phyloP scores from a whole-genome alignment of 768 basidiomycete species.

The Rhizopogon vesiculosus region DNA sequence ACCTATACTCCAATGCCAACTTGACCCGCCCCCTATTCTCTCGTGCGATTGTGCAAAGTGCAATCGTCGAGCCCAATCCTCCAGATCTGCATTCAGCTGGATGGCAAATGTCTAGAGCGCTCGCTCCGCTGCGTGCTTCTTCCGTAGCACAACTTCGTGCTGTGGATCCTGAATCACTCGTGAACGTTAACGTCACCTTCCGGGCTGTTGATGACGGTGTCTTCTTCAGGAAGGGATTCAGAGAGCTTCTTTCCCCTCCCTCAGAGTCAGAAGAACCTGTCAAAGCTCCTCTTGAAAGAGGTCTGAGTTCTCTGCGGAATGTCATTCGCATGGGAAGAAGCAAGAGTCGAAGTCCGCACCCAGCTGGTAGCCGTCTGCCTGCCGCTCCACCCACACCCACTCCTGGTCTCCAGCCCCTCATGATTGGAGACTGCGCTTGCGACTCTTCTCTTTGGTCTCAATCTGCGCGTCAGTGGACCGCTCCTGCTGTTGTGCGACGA shows the following conservation, averaged over 20 bases:
- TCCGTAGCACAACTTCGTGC: constrained; percentile 59
- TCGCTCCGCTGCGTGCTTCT: constrained; percentile 49
- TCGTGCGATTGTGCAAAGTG: constrained; percentile 74
- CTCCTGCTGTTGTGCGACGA: constrained; percentile 55
- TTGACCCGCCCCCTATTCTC: constrained; percentile 57
- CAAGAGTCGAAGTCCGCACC: constrained; percentile 25
- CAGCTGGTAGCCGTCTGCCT: constrained; percentile 10
- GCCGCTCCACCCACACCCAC: constrained; percentile 2
- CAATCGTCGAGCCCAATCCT: constrained; percentile 56
- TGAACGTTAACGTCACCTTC: constrained; percentile 43
- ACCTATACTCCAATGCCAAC: constrained; percentile 62
- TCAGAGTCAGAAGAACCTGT: constrained; percentile 16
- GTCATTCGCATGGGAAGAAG: constrained; percentile 19
- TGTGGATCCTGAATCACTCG: constrained; percentile 54
- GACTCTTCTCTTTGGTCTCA: constrained; percentile 63
- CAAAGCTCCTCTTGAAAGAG: constrained; percentile 8
- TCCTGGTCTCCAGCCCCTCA: constrained; percentile 52
- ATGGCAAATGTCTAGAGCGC: constrained; percentile 61
- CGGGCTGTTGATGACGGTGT: constrained; percentile 65
- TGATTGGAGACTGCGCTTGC: constrained; percentile 68
- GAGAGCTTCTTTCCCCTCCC: constrained; percentile 36
- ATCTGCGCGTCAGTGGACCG: constrained; percentile 59
- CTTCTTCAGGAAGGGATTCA: constrained; percentile 64
- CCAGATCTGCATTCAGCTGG: constrained; percentile 58
- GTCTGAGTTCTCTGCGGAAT: constrained; percentile 16